A percentile compares a stretch with the other conserved stretches of the same genome.
phyloP scores from a whole-genome alignment of 108 stramenopile genomes.

The Pseudonitzschia multiseries region DNA sequence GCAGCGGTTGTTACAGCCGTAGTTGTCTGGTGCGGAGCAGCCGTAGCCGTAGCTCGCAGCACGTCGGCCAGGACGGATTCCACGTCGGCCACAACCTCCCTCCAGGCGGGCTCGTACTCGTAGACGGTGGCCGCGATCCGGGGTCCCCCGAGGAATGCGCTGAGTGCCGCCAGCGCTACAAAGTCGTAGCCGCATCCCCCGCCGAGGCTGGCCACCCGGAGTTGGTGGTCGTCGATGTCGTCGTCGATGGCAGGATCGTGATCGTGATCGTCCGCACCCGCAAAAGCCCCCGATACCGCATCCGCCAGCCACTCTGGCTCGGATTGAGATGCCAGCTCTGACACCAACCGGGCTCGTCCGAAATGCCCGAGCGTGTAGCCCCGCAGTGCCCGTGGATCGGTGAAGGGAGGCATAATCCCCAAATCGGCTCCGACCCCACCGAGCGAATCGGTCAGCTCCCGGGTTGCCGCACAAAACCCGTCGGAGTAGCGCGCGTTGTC shows the following conservation, averaged over 20 bases:
- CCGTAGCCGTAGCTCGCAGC: no score
- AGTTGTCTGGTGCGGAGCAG: slow-evolving; percentile 13
- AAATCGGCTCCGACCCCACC: slow-evolving; percentile 46
- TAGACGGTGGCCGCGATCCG: slow-evolving; percentile 34
- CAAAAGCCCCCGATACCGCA: background rate
- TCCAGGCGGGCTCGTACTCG: slow-evolving; percentile 72
- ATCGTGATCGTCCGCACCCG: background rate
- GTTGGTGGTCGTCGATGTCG: no score
- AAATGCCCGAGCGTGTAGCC: slow-evolving; percentile 66
- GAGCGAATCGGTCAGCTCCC: background rate
- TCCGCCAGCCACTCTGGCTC: background rate
- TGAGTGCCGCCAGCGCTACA: slow-evolving; percentile 35
- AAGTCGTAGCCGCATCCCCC: slow-evolving; percentile 74
- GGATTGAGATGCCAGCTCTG: slow-evolving; percentile 28
- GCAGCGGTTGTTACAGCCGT: no score
- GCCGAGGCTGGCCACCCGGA: slow-evolving; percentile 46
- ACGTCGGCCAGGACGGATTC: background rate
- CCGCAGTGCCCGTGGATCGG: slow-evolving; percentile 43
- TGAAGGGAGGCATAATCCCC: slow-evolving; percentile 55
- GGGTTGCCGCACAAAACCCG: background rate
- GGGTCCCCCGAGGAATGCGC: background rate
- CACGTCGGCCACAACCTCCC: slow-evolving; percentile 44
- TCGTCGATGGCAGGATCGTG: no score
- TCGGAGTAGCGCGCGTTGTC: background rate
- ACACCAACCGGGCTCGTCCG: slow-evolving; percentile 42